These are phyloP conservation scores for Solidago caesia DNA, from an alignment of 129 eudicot genomes.

Conservation along the genomic window DNA sequence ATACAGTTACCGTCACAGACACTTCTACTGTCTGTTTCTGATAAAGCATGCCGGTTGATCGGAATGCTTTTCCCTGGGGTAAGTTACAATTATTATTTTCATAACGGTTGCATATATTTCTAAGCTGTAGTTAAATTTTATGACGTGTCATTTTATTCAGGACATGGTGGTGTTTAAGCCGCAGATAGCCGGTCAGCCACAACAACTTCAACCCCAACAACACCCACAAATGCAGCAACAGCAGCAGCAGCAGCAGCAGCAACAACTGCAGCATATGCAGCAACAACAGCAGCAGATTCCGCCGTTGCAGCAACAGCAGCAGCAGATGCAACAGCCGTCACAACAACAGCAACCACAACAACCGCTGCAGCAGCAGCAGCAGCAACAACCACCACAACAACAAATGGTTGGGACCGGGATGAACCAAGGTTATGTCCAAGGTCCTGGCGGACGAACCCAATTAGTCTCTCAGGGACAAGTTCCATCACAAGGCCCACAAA, in stretches of 20 bases:
- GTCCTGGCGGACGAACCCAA: conserved; percentile 72
- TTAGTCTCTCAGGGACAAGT: conserved; percentile 70
- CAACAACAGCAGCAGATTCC: conserved; percentile 48
- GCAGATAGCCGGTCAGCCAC: conserved; percentile 74
- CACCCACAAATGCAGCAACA: conserved; percentile 42
- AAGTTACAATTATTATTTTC: conserved; percentile 25
- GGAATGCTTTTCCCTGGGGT: conserved; percentile 99
- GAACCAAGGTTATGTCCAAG: conserved; percentile 77
- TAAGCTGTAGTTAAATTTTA: neutral
- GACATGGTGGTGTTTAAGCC: conserved; percentile 99
- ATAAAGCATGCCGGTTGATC: conserved; percentile 87
- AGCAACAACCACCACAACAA: conserved; percentile 52
- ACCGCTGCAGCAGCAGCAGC: conserved; percentile 38
- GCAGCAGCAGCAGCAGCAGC: conserved; percentile 34
- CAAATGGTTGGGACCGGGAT: conserved; percentile 72
- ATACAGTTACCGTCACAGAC: conserved; percentile 98
- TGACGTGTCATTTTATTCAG: conserved; percentile 32
- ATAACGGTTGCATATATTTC: neutral
- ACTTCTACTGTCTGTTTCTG: conserved; percentile 83
- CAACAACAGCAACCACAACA: conserved; percentile 28
- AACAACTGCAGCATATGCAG: conserved; percentile 45
- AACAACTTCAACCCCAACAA: conserved; percentile 46
- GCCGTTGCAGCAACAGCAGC: conserved; percentile 47
- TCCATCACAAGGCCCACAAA: conserved; percentile 76
- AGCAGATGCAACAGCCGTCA: conserved; percentile 52